Percentiles rank a stretch among this genome's conserved stretches.
phyloP scores from a whole-genome alignment of 2,329 filamentous ascomycete species.

The Ascochyta rabiei region DNA sequence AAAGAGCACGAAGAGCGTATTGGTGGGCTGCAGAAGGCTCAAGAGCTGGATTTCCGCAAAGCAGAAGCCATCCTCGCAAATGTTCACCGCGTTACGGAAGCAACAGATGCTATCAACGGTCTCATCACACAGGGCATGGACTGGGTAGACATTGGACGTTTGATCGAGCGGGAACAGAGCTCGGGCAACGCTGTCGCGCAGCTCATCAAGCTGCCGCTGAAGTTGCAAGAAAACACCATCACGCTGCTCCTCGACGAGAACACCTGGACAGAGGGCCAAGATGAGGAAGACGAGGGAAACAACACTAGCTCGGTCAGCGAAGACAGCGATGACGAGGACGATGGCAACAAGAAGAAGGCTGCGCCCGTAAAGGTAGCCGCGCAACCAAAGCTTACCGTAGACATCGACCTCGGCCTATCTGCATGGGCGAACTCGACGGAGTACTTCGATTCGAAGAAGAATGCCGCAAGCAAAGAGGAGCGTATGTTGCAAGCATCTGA shows the following conservation, averaged over 20 bases:
- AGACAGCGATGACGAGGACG: conserved; percentile 64
- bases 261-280: conserved; percentile 66
- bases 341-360: conserved; percentile 56
- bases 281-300: conserved; percentile 61
- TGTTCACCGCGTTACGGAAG: conserved; percentile 87
- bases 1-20: conserved; percentile 85
- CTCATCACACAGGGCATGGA: conserved; percentile 96
- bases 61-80: conserved; percentile 91
- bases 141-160: conserved; percentile 86
- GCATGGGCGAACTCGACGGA: conserved; percentile 89
- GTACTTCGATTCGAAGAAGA: conserved; percentile 89
- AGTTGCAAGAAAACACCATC: conserved; percentile 86
- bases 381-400: conserved; percentile 67
- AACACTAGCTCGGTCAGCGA: conserved; percentile 70
- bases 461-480: conserved; percentile 83
- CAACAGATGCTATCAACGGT: conserved; percentile 88
- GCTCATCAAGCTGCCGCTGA: conserved; percentile 84
- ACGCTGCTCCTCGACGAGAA: conserved; percentile 79
- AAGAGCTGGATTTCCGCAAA: conserved; percentile 83
- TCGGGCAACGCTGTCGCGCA: conserved; percentile 83
- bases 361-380: conserved; percentile 40
- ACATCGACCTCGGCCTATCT: conserved; percentile 81
- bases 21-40: conserved; percentile 79
- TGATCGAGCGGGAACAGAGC: conserved; percentile 86
- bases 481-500: conserved; percentile 83